These are phyloP conservation scores for Saccharomycopsis sp. DNA, from an alignment of 805 yeast species.

Conservation along the genomic window DNA sequence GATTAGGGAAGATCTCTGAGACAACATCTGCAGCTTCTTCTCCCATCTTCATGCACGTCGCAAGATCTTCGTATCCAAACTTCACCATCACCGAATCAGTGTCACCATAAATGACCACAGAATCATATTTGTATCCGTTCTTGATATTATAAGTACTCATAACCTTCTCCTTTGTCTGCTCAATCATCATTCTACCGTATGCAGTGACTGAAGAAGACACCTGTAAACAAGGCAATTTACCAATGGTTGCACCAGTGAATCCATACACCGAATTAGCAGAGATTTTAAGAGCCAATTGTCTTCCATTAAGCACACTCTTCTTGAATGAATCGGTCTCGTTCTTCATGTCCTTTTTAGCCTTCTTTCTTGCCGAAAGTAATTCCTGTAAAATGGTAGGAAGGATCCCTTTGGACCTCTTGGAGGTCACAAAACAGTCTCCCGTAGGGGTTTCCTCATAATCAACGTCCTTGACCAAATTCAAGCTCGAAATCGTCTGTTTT, in stretches of 20 bases:
- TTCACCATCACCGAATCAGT: constrained; percentile 99
- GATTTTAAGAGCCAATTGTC: constrained; percentile 92
- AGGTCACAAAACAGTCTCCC: constrained; percentile 82
- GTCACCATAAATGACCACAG: constrained; percentile 94
- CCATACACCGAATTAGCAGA: constrained; percentile 99
- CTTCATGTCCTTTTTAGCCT: constrained; percentile 85
- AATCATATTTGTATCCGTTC: constrained; percentile 79
- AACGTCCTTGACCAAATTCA: constrained; percentile 55
- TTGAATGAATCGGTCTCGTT: constrained; percentile 93
- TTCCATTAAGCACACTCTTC: constrained; percentile 89
- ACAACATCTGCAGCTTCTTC: constrained; percentile 91
- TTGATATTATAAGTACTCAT: constrained; percentile 70
- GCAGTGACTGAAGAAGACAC: constrained; percentile 95
- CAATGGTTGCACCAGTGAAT: constrained; percentile 97
- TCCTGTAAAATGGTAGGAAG: constrained; percentile 89
- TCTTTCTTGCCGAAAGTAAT: constrained; percentile 82
- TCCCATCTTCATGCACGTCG: constrained; percentile 84
- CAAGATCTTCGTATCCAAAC: constrained; percentile 77
- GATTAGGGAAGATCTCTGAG: constrained; percentile 68
- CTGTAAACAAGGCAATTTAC: constrained; percentile 92
- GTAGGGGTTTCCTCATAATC: constrained; percentile 89
- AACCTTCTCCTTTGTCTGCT: constrained; percentile 79
- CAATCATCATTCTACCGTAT: constrained; percentile 96
- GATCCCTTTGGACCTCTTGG: constrained; percentile 67
- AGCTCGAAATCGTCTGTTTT: constrained; percentile 58